phyloP scores from a whole-genome alignment of 192 early-diverging fungal genomes.

The Piromyces sp. region DNA sequence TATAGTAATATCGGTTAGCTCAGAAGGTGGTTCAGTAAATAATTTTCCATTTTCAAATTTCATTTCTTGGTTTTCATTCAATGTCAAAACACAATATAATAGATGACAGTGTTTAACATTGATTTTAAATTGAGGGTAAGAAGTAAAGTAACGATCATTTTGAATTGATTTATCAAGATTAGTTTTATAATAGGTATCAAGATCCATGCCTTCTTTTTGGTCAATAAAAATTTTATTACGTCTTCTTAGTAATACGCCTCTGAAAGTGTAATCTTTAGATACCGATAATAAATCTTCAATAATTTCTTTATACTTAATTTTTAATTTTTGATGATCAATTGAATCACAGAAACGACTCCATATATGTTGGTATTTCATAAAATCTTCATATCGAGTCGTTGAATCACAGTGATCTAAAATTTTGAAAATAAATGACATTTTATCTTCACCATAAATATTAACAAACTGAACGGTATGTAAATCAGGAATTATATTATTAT shows the following conservation, averaged over 20 bases:
- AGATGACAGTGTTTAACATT: neutral
- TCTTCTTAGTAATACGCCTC: neutral
- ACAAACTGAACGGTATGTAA: neutral
- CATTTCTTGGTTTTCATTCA: neutral
- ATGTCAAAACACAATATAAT: neutral
- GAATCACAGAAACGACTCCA: neutral
- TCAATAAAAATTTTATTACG: neutral
- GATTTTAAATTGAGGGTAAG: neutral
- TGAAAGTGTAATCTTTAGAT: neutral
- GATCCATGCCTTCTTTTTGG: neutral
- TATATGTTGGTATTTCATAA: neutral
- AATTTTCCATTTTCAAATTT: neutral
- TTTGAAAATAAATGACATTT: neutral
- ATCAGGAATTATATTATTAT: neutral
- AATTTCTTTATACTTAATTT: neutral
- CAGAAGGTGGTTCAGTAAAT: neutral
- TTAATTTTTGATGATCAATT: neutral
- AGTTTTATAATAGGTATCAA: neutral
- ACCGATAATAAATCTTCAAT: neutral
- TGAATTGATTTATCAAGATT: neutral
- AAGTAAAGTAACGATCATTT: neutral
- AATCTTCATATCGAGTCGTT: neutral
- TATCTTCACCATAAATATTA: neutral
- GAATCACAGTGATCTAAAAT: neutral
- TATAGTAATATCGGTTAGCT: neutral